Base-by-base conservation (phyloP, 192 early-diverging fungal species). In the Backusella liffmaniae region DNA sequence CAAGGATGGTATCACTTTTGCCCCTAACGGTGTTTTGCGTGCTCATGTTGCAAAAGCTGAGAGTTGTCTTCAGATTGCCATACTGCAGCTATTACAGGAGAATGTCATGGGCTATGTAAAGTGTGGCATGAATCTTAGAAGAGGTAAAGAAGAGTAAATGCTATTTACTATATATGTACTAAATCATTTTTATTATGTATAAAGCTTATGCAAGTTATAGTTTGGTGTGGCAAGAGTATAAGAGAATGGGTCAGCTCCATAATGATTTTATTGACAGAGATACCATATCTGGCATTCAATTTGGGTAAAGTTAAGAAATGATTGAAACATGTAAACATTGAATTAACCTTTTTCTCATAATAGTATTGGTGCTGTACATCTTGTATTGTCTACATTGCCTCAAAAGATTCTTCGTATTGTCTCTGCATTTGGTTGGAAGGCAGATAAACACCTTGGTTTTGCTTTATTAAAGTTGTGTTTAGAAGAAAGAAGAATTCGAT, bases 351-450 rank as follows among this genome's bases (percentile, higher is more conserved):
- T 37, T 5, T 3, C 67, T 49, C 21, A 37, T 32, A 32, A 4
- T 79, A 79, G 79, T 69, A 80, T 80, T 59, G 79, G 79, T 29
- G 53, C 79, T 18, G 75, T 80, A 2, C 79, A 88, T 71, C 76
- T 86, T 12, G 79, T 88, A 9, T 66, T 88, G 62, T 84, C 87
- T 0, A 81, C 82, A 7, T 71, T 88, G 49, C 85, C 87, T 0
- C 74, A 77, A 65, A 88, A 88, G 53, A 83, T 88, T 41, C 82
- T 88, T 7, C 74, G 73, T 1, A 79, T 88, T 37, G 82, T 88
- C 29, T 86, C 87, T 12, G 85, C 85, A 18, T 86, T 88, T 70
- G 87, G 87, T 10, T 88, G 84, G 80, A 82, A 76, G 35, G 87
- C 83, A 2, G 84, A 88, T 76, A 84, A 84, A 68, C 79, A 83